Evolutionary conservation across 164 flowering plant species (phyloP), one percentile per base, ranked within the genome.

Genomic region (Tetracentron sinense): DNA sequence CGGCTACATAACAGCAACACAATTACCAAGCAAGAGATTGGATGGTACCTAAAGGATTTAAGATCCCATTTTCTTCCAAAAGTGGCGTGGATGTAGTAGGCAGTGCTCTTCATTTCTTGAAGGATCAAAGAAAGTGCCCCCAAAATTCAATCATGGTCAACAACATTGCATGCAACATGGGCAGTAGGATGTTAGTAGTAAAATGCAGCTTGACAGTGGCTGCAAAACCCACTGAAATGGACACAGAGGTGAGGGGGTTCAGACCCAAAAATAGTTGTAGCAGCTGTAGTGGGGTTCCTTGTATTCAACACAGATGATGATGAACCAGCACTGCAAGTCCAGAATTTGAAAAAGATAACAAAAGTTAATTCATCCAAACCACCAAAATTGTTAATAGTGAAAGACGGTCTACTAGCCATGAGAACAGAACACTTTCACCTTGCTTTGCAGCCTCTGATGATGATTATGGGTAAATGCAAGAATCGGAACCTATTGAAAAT

Each of bases 391-490:
- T 4, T 14, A 56, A 29, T n/a, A n/a, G n/a, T n/a, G 8, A 29
- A 17, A 33, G 6, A 14, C 25, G 0, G 6, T 14, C 4, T 19
- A 17, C 22, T n/a, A n/a, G n/a, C 30, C 58, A 35, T 27, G 42
- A 42, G 26, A 46, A 46, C 8, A 38, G 29, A 38, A 8, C 44
- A 38, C 8, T 10, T 27, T 12, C 35, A 60, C 70, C 69, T 60
- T 51, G 22, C 19, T 28, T 4, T 61, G 61, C 42, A 42, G 38
- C 23, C 10, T 30, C n/a, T 20, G 44, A 38, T 38, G 44, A 38
- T 38, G 78, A 79, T 38, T 83, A 63, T 54, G 77, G 83, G 67
- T 66, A 92, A 57, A 82, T 60, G 67, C 98, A 92, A 47, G 91
- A 70, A 19, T 91, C 93, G 28, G 74, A 47, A 61, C 98, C 98